Evolutionary conservation across 441 rosid species (phyloP), one percentile per base, ranked within the genome.

Genomic region (Iberis amara): DNA sequence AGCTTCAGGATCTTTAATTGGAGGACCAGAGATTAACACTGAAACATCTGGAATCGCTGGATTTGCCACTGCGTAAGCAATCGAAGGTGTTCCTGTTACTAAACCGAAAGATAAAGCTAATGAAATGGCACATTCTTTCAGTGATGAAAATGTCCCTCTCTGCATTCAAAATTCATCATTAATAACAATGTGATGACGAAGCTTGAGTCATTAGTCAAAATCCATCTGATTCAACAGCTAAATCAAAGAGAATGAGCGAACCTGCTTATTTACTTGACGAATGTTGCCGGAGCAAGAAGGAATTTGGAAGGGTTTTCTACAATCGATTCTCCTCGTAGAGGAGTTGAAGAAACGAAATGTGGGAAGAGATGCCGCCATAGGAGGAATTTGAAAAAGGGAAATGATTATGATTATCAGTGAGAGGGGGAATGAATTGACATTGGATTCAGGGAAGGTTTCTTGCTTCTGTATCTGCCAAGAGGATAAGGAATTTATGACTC

Each of bases 21-120:
- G 96, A 2, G 99, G 99, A 11, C 99, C 99, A 8, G 99, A 92
- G 59, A 92, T 92, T 39, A 92, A 76, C 54, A 92, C 94, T 0
- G 94, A 77, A 8, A 92, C 60, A 57, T 92, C 86, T 36, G 92
- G 71, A 68, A 88, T 52, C 11, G 81, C 80, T 42, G 83, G 84
- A 63, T 42, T 72, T 0, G 52, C 68, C 45, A 68, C 73, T 5
- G 86, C 86, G 66, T 77, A 74, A 35, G 86, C 81, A 56, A 65
- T 66, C 43, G 76, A 66, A 32, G 99, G 96, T 13, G 57, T 70
- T 32, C 79, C 79, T 0, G 84, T 71, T 27, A 84, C 30, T 63
- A 92, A 64, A 48, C 92, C 86, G 15, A 71, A 70, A 0, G 96
- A 84, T 63, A 92, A 66, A 58, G 88, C 84, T 51, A 86, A 30